Evolutionary conservation across 2,329 filamentous ascomycete genomes (phyloP).

Genomic region (Phyllosticta ampelicida): DNA sequence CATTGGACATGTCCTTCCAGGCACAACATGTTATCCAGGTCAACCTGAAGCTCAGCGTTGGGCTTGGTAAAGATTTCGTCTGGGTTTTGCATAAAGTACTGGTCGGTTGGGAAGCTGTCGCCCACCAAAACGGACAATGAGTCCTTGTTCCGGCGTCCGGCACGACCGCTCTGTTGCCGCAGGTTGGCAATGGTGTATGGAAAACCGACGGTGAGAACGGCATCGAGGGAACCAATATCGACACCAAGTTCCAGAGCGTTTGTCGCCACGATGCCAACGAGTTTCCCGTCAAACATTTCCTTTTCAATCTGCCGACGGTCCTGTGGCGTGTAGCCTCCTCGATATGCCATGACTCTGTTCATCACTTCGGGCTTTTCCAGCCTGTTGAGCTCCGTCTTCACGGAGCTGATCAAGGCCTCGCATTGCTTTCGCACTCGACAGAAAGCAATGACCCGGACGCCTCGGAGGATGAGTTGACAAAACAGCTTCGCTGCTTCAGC

Average conservation of each 20-base stretch:
- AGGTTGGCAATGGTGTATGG: slow-evolving; percentile 93
- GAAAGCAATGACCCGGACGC: slow-evolving; percentile 87
- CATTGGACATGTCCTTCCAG: slow-evolving; percentile 93
- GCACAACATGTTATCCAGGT: slow-evolving; percentile 83
- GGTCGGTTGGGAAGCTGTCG: slow-evolving; percentile 81
- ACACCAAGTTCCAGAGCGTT: slow-evolving; percentile 88
- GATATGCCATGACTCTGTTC: slow-evolving; percentile 83
- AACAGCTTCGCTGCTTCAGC: slow-evolving; percentile 83
- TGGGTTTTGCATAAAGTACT: slow-evolving; percentile 95
- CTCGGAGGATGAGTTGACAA: slow-evolving; percentile 76
- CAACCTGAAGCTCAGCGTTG: slow-evolving; percentile 80
- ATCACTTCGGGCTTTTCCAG: slow-evolving; percentile 66
- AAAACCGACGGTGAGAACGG: slow-evolving; percentile 87
- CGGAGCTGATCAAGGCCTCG: slow-evolving; percentile 68
- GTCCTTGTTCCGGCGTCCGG: slow-evolving; percentile 85
- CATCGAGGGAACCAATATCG: slow-evolving; percentile 88
- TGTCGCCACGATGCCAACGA: slow-evolving; percentile 88
- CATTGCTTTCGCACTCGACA: slow-evolving; percentile 81
- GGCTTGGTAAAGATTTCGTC: slow-evolving; percentile 88
- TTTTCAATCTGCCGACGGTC: slow-evolving; percentile 80
- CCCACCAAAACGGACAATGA: slow-evolving; percentile 83
- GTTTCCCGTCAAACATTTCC: slow-evolving; percentile 94
- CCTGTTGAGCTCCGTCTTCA: slow-evolving; percentile 64
- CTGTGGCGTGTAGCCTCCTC: slow-evolving; percentile 87
- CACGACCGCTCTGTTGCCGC: slow-evolving; percentile 86